A percentile compares a stretch with the other conserved stretches of the same genome.
These are phyloP conservation scores for Arabidopsis lyrata DNA, from an alignment of 441 rosid species.

Conservation along the genomic window DNA sequence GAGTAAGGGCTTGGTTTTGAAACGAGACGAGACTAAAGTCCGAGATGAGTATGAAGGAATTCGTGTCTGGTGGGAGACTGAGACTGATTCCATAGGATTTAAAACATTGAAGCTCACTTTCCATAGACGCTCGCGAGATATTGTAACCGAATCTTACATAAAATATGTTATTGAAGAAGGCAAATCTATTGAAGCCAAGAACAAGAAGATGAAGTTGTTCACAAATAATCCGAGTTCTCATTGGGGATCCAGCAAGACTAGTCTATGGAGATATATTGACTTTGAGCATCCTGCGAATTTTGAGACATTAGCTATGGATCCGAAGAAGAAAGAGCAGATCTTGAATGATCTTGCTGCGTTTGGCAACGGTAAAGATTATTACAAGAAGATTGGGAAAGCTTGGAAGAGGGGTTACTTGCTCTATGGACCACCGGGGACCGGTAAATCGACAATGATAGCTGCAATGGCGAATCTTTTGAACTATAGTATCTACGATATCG, in stretches of 20 bases:
- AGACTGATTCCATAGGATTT: neutral
- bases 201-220: slow-evolving; percentile 50
- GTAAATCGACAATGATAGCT: slow-evolving; percentile 82
- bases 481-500: slow-evolving; percentile 75
- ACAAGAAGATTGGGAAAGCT: slow-evolving; percentile 73
- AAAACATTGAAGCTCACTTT: slow-evolving; percentile 47
- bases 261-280: slow-evolving; percentile 76
- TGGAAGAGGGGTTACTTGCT: slow-evolving; percentile 84
- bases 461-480: slow-evolving; percentile 76
- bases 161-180: slow-evolving; percentile 48
- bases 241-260: slow-evolving; percentile 50
- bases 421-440: slow-evolving; percentile 78
- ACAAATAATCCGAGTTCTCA: slow-evolving; percentile 48
- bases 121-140: slow-evolving; percentile 40
- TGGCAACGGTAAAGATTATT: slow-evolving; percentile 66
- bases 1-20: slow-evolving; percentile 44
- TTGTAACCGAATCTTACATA: slow-evolving; percentile 36
- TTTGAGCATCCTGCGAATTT: slow-evolving; percentile 86
- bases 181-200: slow-evolving; percentile 38
- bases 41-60: slow-evolving; percentile 40
- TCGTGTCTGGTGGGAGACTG: slow-evolving; percentile 50
- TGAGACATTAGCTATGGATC: slow-evolving; percentile 65
- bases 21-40: slow-evolving; percentile 46
- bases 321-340: slow-evolving; percentile 67
- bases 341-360: slow-evolving; percentile 68